Evolutionary conservation across 192 early-diverging fungal genomes (phyloP).

Genomic region (Pilobolus umbonatus): DNA sequence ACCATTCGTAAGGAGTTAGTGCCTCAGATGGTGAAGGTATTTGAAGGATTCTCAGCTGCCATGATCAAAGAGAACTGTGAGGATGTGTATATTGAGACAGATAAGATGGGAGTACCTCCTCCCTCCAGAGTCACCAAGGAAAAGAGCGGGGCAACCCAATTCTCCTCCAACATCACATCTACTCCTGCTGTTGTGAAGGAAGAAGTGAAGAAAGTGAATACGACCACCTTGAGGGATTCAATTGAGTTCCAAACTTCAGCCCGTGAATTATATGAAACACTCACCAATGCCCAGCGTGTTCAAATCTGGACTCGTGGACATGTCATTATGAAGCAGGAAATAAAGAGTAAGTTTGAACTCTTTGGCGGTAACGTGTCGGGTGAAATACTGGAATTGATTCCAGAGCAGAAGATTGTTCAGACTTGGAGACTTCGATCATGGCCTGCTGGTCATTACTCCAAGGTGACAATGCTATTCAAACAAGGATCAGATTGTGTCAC

Average conservation of each 20-base stretch:
- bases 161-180: background rate
- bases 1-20: conserved; percentile 63
- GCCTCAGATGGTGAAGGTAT: conserved; percentile 51
- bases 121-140: conserved; percentile 31
- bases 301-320: conserved; percentile 75
- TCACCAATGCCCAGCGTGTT: conserved; percentile 73
- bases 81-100: conserved; percentile 79
- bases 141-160: conserved; percentile 4
- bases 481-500: conserved; percentile 63
- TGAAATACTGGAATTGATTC: conserved; percentile 64
- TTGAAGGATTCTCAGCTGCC: conserved; percentile 62
- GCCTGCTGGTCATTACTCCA: conserved; percentile 82
- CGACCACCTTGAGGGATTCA: conserved; percentile 65
- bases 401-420: conserved; percentile 74
- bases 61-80: conserved; percentile 55
- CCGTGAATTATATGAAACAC: conserved; percentile 70
- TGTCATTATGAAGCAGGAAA: conserved; percentile 31
- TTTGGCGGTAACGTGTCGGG: conserved; percentile 92
- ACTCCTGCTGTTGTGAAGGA: conserved; percentile 14
- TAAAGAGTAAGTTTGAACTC: conserved; percentile 62
- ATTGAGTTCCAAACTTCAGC: conserved; percentile 84
- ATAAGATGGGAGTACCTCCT: conserved; percentile 34
- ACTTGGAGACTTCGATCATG: conserved; percentile 84
- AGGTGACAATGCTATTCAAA: conserved; percentile 71
- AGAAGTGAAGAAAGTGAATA: conserved; percentile 42